These are phyloP conservation scores for Phytophthora pini DNA, from an alignment of 352 stramenopile genomes.

Conservation along the genomic window DNA sequence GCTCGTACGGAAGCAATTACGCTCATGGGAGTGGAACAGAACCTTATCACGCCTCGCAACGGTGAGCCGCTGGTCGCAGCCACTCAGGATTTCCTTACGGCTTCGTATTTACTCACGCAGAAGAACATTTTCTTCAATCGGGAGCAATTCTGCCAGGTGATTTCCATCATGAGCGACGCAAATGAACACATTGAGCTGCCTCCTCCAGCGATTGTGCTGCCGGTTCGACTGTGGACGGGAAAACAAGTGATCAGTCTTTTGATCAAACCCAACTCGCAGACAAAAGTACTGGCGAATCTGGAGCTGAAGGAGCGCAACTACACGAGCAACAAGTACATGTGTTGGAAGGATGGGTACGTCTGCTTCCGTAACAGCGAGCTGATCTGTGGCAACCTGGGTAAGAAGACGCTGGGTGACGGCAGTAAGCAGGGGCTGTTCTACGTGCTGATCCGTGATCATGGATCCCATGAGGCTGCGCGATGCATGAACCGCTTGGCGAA, in stretches of 20 bases:
- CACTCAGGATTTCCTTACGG: constrained; percentile 99
- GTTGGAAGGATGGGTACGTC: constrained; percentile 98
- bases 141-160: constrained; percentile 96
- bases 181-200: constrained; percentile 95
- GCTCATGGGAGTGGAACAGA: constrained; percentile 98
- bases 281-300: constrained; percentile 82
- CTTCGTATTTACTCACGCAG: constrained; percentile 98
- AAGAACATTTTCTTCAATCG: constrained; percentile 99
- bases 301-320: constrained; percentile 98
- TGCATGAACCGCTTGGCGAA: constrained; percentile 99
- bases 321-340: constrained; percentile 95
- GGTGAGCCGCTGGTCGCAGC: constrained; percentile 98
- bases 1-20: constrained; percentile 96
- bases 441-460: constrained; percentile 97
- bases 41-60: constrained; percentile 98
- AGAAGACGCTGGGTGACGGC: constrained; percentile 98
- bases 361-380: constrained; percentile 98
- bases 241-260: constrained; percentile 96
- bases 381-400: constrained; percentile 98
- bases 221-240: constrained; percentile 96
- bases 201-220: constrained; percentile 72
- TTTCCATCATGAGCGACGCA: constrained; percentile 96
- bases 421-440: constrained; percentile 99
- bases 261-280: constrained; percentile 90
- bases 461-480: constrained; percentile 89